Evolutionary conservation across 352 stramenopile species (phyloP).

Genomic region (Globisporangium perplexum): DNA sequence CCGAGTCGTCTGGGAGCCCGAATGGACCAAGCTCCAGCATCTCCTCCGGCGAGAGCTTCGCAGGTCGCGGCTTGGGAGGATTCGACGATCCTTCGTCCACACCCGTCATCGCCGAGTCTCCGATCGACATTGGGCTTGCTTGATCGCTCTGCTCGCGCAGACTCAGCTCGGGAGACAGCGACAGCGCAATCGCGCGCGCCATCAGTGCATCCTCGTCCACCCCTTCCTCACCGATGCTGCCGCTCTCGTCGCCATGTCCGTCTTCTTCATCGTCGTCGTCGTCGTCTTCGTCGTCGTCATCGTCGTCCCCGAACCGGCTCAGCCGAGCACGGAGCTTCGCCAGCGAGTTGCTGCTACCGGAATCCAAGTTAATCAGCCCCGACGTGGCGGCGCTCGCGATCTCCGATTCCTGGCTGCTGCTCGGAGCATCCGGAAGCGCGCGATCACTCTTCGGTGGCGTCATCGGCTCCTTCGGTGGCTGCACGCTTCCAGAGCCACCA

Average conservation of each 20-base stretch:
- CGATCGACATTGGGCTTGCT: conserved; percentile 16
- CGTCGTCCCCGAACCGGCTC: conserved; percentile 54
- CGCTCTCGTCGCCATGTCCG: conserved; percentile 35
- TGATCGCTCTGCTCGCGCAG: conserved; percentile 49
- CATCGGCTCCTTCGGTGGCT: conserved; percentile 22
- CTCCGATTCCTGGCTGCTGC: conserved; percentile 15
- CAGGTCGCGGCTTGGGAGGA: conserved; percentile 33
- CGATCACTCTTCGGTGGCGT: conserved; percentile 26
- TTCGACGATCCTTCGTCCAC: conserved; percentile 1
- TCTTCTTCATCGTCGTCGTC: conserved; percentile 58
- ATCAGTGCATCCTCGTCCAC: conserved; percentile 88
- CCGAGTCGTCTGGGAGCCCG: conserved; percentile 27
- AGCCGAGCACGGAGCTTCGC: conserved; percentile 54
- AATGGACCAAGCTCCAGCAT: conserved; percentile 66
- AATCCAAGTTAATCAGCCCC: conserved; percentile 64
- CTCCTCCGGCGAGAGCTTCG: conserved; percentile 63
- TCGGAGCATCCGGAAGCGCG: neutral
- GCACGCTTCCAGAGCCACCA: neutral
- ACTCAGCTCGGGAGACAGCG: conserved; percentile 75
- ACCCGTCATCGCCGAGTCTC: conserved; percentile 14
- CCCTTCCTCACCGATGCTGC: conserved; percentile 51
- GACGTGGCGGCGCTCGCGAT: conserved; percentile 16
- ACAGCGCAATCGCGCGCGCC: conserved; percentile 84
- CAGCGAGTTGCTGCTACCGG: conserved; percentile 47
- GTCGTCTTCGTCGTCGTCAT: conserved; percentile 47